Conservation (phyloP, 2,329 filamentous ascomycete species). For the Fusarium duplospermum region DNA sequence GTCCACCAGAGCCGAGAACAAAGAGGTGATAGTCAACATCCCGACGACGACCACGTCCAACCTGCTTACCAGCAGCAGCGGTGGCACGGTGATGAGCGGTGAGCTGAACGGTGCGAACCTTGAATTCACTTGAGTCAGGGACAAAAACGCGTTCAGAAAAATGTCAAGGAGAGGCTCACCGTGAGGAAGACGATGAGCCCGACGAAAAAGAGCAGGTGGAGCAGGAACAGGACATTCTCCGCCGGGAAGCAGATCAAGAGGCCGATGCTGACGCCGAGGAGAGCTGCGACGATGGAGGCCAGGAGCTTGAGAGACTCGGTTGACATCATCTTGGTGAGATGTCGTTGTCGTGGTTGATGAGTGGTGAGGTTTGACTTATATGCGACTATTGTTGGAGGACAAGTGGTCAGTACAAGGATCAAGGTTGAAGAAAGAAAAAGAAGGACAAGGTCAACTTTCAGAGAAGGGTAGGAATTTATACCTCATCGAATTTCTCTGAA, state of each 20-base stretch:
- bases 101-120: slow-evolving; percentile 49
- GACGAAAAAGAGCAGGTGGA: slow-evolving; percentile 34
- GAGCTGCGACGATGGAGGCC: background rate
- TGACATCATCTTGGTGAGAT: slow-evolving; percentile 4
- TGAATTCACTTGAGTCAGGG: slow-evolving; percentile 16
- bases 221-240: slow-evolving; percentile 20
- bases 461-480: background rate
- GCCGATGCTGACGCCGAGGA: background rate
- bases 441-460: background rate
- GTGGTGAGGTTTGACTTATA: slow-evolving; percentile 16
- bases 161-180: slow-evolving; percentile 34
- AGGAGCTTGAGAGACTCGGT: slow-evolving; percentile 4
- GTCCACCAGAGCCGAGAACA: slow-evolving; percentile 91
- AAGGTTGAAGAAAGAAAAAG: background rate
- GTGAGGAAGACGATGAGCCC: slow-evolving; percentile 45
- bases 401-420: slow-evolving; percentile 26
- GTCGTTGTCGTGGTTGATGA: background rate
- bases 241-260: slow-evolving; percentile 9
- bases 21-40: slow-evolving; percentile 72
- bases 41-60: background rate
- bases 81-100: slow-evolving; percentile 25
- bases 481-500: background rate
- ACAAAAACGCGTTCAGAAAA: background rate
- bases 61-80: slow-evolving; percentile 28
- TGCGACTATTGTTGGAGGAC: slow-evolving; percentile 13